Base-by-base conservation (phyloP, 768 basidiomycete genomes). In the Leccinum barrowsii region DNA sequence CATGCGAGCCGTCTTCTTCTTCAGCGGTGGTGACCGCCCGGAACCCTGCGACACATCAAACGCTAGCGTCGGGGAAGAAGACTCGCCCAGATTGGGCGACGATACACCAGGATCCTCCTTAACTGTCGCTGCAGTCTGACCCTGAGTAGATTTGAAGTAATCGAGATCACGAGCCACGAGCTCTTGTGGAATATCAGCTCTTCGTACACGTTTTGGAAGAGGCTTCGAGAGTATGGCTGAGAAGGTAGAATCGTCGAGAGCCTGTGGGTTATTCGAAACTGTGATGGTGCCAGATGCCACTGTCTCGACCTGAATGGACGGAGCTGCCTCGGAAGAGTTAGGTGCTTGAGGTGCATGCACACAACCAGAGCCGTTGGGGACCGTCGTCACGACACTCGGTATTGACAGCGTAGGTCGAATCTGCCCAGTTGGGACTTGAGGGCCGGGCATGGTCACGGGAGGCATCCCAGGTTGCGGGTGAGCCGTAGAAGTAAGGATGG, bases 101-200 rank as follows among this genome's bases (percentile, higher is more conserved):
- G 61, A 24, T 34, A 22, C 13, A 17, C 7, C n/a, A 35, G 42
- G 22, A 0, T 55, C 60, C 11, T 48, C 54, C 3, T 55, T 50
- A 5, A 44, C 17, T 19, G 10, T 19, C 24, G 12, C 37, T 17
- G 30, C 8, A 2, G n/a, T 26, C 5, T 15, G 4, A 6, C 11
- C 42, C 26, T 61, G 72, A 21, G 57, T 60, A 0, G 64, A 55
- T 46, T 63, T 73, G 26, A 64, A 74, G 65, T 68, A 73, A 44
- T 71, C 65, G 40, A 73, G 61, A 42, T 73, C 71, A 37, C 71
- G 71, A 13, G 70, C 65, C 34, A 65, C 47, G 13, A 74, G 59
- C 8, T 61, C 62, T 17, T 68, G 66, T 7, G 64, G 32, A 30
- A 73, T 59, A 21, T 68, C 66, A 4, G 62, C 56, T 58, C 52